A percentile compares a stretch with the other conserved stretches of the same genome.
phyloP scores from a whole-genome alignment of 495 filamentous ascomycete genomes.

The Hyaloscypha finlandica region DNA sequence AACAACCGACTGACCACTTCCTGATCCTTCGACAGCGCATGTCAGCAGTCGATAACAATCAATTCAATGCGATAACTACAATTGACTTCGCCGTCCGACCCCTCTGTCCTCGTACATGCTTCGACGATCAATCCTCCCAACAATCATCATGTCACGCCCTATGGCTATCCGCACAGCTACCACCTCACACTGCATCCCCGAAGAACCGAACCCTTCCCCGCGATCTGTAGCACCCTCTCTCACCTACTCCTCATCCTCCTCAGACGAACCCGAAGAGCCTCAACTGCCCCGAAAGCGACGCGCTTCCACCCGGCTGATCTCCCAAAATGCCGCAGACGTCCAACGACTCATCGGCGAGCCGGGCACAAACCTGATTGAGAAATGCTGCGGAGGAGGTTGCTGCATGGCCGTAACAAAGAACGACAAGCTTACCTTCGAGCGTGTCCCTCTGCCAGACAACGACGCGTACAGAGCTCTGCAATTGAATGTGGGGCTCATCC shows the following conservation, averaged over 20 bases:
- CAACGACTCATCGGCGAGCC: constrained; percentile 65
- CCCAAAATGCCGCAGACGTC: constrained; percentile 74
- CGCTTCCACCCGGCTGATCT: constrained; percentile 79
- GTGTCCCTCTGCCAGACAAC: constrained; percentile 74
- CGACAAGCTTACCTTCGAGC: constrained; percentile 54
- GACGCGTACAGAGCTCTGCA: constrained; percentile 77
- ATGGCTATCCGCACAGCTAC: constrained; percentile 22
- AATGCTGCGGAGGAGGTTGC: constrained; percentile 95
- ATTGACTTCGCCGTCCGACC: background rate
- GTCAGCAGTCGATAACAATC: background rate
- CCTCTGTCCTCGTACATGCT: constrained; percentile 9
- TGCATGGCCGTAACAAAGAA: constrained; percentile 68
- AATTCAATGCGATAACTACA: constrained; percentile 4
- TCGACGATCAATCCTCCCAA: constrained; percentile 17
- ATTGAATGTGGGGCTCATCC: constrained; percentile 74
- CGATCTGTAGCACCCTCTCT: constrained; percentile 31
- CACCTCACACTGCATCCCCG: constrained; percentile 36
- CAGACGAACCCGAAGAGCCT: constrained; percentile 27
- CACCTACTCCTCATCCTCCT: constrained; percentile 32
- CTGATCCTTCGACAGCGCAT: background rate
- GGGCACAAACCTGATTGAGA: constrained; percentile 59
- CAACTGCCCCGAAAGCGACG: constrained; percentile 47
- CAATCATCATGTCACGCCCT: constrained; percentile 30
- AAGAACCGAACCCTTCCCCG: constrained; percentile 29
- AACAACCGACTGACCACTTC: background rate